A percentile compares a stretch with the other conserved stretches of the same genome.
Conservation (phyloP, 768 basidiomycete genomes). For the Serendipita sp. region DNA sequence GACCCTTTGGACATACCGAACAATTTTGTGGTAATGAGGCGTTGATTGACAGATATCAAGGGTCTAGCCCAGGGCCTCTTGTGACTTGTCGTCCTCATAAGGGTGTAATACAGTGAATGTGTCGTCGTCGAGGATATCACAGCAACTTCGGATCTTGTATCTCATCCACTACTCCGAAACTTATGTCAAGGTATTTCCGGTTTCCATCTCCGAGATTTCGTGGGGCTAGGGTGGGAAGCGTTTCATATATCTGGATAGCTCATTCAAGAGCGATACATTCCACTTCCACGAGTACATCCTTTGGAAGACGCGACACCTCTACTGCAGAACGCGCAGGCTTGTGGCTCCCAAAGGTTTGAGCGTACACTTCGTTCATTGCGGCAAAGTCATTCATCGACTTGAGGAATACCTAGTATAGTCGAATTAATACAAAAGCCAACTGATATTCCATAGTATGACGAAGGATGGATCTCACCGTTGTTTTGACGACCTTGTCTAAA, state of each 20-base stretch:
- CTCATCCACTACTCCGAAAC: too few relatives aligned
- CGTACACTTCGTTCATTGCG: constrained; percentile 67
- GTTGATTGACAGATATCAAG: too few relatives aligned
- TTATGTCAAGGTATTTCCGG: too few relatives aligned
- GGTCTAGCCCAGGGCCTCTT: too few relatives aligned
- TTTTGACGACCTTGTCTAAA: constrained; percentile 73
- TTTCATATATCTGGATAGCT: not conserved
- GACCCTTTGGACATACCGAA: too few relatives aligned
- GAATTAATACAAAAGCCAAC: not conserved
- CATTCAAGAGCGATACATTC: constrained; percentile 50
- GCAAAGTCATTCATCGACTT: constrained; percentile 86
- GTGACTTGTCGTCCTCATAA: too few relatives aligned
- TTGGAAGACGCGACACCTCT: constrained; percentile 77
- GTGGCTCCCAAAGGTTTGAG: constrained; percentile 71
- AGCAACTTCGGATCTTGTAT: too few relatives aligned
- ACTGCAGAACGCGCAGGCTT: constrained; percentile 89
- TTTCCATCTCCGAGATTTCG: too few relatives aligned
- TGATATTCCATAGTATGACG: constrained; percentile 5
- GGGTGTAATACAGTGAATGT: too few relatives aligned
- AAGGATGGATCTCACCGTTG: constrained; percentile 44
- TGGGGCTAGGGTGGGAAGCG: too few relatives aligned
- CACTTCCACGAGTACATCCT: constrained; percentile 83
- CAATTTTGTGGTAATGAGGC: too few relatives aligned
- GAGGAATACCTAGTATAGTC: constrained; percentile 55
- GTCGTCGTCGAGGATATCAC: too few relatives aligned